Evolutionary conservation across 1,284 basidiomycete genomes (phyloP).

Genomic region (Puccinia polysora): DNA sequence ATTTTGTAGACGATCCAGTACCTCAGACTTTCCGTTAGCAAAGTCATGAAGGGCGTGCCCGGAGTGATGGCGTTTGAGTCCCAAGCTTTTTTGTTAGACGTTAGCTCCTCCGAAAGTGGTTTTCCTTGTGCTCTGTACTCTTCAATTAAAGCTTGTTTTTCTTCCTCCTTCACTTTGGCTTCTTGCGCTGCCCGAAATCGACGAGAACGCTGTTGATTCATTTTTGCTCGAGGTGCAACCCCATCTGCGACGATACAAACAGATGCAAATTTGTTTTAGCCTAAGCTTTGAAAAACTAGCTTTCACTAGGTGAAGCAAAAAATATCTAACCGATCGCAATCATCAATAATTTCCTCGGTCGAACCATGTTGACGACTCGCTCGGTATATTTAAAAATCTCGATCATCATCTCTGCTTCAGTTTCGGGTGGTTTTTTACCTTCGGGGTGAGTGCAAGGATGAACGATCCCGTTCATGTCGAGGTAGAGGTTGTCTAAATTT

Average conservation of each 20-base stretch:
- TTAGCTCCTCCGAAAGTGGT: slow-evolving; percentile 74
- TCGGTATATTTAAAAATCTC: slow-evolving; percentile 97
- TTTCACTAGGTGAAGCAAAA: no score
- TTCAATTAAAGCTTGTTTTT: slow-evolving; percentile 70
- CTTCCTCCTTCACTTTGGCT: slow-evolving; percentile 86
- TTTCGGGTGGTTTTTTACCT: slow-evolving; percentile 91
- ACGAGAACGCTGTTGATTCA: slow-evolving; percentile 97
- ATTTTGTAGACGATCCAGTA: slow-evolving; percentile 97
- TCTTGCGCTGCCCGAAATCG: slow-evolving; percentile 93
- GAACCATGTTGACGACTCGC: slow-evolving; percentile 91
- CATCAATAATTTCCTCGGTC: slow-evolving; percentile 89
- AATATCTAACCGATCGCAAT: slow-evolving; percentile 82
- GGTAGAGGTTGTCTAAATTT: slow-evolving; percentile 45
- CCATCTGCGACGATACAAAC: slow-evolving; percentile 63
- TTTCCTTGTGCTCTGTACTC: slow-evolving; percentile 95
- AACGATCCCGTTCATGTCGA: slow-evolving; percentile 59
- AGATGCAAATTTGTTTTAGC: background rate
- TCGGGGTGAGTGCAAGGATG: slow-evolving; percentile 99
- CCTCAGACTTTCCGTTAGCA: slow-evolving; percentile 78
- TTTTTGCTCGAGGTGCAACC: slow-evolving; percentile 95
- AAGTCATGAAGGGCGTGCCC: slow-evolving; percentile 94
- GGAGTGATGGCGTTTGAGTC: slow-evolving; percentile 98
- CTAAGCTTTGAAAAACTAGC: background rate
- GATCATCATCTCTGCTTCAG: slow-evolving; percentile 98
- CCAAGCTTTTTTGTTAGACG: slow-evolving; percentile 75